Conservation (phyloP, 2,329 filamentous ascomycete genomes). For the Lasiodiplodia sp. region DNA sequence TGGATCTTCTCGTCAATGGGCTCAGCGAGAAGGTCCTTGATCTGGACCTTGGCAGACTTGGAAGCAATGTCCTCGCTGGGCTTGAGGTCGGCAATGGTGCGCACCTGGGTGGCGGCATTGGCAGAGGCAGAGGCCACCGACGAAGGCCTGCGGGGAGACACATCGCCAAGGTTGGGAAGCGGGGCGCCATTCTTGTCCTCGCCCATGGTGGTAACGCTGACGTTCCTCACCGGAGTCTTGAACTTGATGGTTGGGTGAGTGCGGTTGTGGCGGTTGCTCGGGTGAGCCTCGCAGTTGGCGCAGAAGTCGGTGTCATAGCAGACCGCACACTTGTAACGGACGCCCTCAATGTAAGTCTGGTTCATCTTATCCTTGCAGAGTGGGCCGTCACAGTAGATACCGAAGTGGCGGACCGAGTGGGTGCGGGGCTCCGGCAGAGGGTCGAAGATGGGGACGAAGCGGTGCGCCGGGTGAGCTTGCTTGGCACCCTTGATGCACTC, state of each 20-base stretch:
- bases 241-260: slow-evolving; percentile 98
- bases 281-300: slow-evolving; percentile 88
- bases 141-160: slow-evolving; percentile 52
- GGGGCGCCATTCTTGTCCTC: slow-evolving; percentile 73
- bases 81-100: slow-evolving; percentile 67
- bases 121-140: slow-evolving; percentile 60
- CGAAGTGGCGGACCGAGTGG: slow-evolving; percentile 69
- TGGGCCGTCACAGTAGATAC: slow-evolving; percentile 94
- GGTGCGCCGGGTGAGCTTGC: slow-evolving; percentile 79
- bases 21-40: slow-evolving; percentile 48
- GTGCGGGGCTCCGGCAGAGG: slow-evolving; percentile 62
- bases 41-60: slow-evolving; percentile 49
- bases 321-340: slow-evolving; percentile 96
- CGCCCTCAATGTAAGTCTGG: slow-evolving; percentile 74
- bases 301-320: slow-evolving; percentile 97
- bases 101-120: slow-evolving; percentile 67
- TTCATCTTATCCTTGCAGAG: slow-evolving; percentile 71
- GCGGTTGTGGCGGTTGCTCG: slow-evolving; percentile 84
- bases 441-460: slow-evolving; percentile 88
- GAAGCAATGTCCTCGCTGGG: slow-evolving; percentile 56
- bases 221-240: slow-evolving; percentile 87
- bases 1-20: slow-evolving; percentile 44
- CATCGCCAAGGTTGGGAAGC: slow-evolving; percentile 77
- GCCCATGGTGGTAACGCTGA: slow-evolving; percentile 83
- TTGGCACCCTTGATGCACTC: slow-evolving; percentile 73